Conservation (phyloP, 2,329 filamentous ascomycete species). For the Neonectria faginata region DNA sequence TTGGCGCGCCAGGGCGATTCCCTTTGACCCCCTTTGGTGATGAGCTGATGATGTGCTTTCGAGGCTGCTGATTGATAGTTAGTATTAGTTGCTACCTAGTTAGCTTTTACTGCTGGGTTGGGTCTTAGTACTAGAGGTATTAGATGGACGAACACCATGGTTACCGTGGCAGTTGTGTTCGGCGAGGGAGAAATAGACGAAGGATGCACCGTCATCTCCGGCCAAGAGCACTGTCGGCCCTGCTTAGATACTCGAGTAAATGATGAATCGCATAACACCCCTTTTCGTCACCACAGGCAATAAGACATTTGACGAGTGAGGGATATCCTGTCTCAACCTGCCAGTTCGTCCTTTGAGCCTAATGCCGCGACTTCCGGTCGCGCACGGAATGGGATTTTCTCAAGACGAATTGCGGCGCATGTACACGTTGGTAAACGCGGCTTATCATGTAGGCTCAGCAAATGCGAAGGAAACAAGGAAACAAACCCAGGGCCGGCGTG, state of each 20-base stretch:
- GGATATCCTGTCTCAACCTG: background rate
- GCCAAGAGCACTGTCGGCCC: background rate
- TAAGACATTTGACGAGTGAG: background rate
- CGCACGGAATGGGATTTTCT: constrained; percentile 4
- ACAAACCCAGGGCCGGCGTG: no score
- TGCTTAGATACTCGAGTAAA: background rate
- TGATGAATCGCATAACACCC: background rate
- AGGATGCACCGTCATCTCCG: constrained; percentile 4
- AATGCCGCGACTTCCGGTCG: constrained; percentile 18
- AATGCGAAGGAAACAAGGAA: background rate
- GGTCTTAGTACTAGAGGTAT: background rate
- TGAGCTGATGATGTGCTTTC: constrained; percentile 30
- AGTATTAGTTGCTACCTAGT: constrained; percentile 5
- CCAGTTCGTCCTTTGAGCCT: background rate
- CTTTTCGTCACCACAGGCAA: background rate
- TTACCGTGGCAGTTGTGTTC: background rate
- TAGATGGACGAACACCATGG: background rate
- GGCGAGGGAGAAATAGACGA: background rate
- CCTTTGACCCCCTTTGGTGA: constrained; percentile 31
- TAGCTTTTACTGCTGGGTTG: background rate
- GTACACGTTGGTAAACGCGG: background rate
- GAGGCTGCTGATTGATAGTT: constrained; percentile 4
- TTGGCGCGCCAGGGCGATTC: constrained; percentile 23
- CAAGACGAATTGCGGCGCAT: constrained; percentile 14
- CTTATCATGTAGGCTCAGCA: background rate